A percentile compares a stretch with the other conserved stretches of the same genome.
Evolutionary conservation across 1,139 yeast species (phyloP).

Genomic region (Zygoascus sp.): DNA sequence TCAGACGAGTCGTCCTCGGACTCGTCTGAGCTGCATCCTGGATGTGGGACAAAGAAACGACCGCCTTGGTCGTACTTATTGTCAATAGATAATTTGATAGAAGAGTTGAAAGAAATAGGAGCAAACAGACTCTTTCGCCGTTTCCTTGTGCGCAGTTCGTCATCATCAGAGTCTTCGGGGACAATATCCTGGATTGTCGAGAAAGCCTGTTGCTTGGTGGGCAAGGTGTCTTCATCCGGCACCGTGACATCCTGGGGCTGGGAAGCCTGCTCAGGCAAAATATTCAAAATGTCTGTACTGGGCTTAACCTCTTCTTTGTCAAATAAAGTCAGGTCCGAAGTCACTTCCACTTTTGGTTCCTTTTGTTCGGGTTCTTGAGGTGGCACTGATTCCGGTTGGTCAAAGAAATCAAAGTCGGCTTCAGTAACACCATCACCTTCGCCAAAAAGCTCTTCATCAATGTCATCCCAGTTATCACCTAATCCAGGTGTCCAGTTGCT

Average conservation of each 20-base stretch:
- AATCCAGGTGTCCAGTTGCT: constrained; percentile 28
- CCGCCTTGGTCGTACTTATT: constrained; percentile 85
- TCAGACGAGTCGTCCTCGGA: constrained; percentile 17
- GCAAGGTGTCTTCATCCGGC: no score
- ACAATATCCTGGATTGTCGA: background rate
- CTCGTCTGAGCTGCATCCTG: constrained; percentile 25
- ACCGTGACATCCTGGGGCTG: no score
- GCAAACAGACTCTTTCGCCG: constrained; percentile 61
- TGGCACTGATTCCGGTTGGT: constrained; percentile 25
- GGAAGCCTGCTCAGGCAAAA: no score
- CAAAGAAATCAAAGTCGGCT: constrained; percentile 43
- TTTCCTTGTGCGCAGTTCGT: background rate
- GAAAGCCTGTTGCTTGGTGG: background rate
- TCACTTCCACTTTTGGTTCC: constrained; percentile 3
- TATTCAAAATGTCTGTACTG: background rate
- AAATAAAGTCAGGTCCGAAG: background rate
- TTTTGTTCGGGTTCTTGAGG: constrained; percentile 5
- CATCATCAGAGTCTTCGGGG: background rate
- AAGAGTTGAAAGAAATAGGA: constrained; percentile 74
- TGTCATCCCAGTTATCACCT: constrained; percentile 32
- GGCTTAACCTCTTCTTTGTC: background rate
- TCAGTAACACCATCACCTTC: constrained; percentile 39
- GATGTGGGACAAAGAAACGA: constrained; percentile 58
- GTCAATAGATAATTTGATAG: constrained; percentile 69
- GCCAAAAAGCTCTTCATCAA: constrained; percentile 43